Evolutionary conservation across 2,329 filamentous ascomycete genomes (phyloP), one percentile per base, ranked within the genome.

Genomic region (Huntiella savannae): DNA sequence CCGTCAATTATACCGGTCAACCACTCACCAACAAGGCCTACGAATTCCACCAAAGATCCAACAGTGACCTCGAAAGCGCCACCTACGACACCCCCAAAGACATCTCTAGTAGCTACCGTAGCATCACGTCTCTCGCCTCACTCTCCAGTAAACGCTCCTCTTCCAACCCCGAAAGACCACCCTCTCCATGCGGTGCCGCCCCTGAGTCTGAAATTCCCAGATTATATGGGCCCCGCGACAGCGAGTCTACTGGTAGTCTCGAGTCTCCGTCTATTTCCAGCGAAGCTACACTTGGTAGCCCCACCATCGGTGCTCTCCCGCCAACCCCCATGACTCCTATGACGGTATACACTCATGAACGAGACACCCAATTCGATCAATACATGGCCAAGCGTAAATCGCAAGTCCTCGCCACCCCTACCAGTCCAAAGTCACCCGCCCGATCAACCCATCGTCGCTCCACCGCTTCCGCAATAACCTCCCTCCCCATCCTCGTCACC

Each of bases 1-100:
- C 71, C 10, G 57, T 65, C 15, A 55, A 60, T 28, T 68, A 69
- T 54, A 67, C 73, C 53, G 65, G 70, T 52, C 69, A 73, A 52
- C 58, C 65, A 50, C 61, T 68, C 35, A 63, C 69, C 56, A 59
- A 66, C 49, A 70, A 71, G 52, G 57, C 60, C 12, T 70, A 63
- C 53, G 67, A 68, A 37, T 70, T 64, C 58, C 53, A 53, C 51
- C 15, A 43, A 43, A 5, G 8, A 17, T 8, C 40, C 40, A 15
- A 43, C 40, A 5, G 22, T 28, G 40, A 43, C 37, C 47, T 54
- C 35, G 51, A 57, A 34, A 34, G 15, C 3, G 28, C 22, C 12
- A 19, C 12, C 11, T 33, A 33, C 7, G 34, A 36, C 5, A 8
- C 40, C 32, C 28, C 13, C 12, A 33, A 15, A 13, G 28, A 34